Base-by-base conservation (phyloP, 768 basidiomycete genomes). In the Podaxis sp. region DNA sequence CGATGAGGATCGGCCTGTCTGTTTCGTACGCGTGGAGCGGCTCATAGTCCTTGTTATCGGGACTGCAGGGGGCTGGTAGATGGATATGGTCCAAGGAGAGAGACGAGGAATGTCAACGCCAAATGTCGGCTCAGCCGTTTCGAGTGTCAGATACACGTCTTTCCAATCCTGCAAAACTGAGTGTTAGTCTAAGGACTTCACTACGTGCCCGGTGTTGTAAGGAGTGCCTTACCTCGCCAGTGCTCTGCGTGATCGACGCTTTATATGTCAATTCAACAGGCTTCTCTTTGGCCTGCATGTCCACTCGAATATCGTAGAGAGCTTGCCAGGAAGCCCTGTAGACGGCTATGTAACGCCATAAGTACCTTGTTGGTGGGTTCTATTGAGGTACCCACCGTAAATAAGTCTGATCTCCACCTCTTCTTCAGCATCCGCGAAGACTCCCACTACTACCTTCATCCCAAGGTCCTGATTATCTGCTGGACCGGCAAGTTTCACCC, bases 101-200 rank as follows among this genome's bases (percentile, higher is more conserved):
- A 82, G 75, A 3, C 61, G 64, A 2, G 80, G 80, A 2, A 80
- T 68, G 1, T 62, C 68, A 20, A 78, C 56, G 4, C 79, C 79
- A 55, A 78, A 80, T 0, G 80, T 77, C 0, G 80, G 79, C 1
- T 75, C 70, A 1, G 77, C 74, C 0, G 81, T 83, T 66, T 82
- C 80, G 8, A 82, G 76, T 1, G 74, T 76, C 2, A 82, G 67
- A 1, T 76, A 71, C 2, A 80, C 75, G 60, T 82, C 75, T 0
- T 68, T 68, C 80, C 80, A 84, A 49, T 75, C 72, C 77, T 82
- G 12, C n/a, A 48, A 17, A n/a, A 58, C 10, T 10, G 12, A 4
- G 15, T 17, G 40, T 37, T 24, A 22, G 33, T 7, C 44, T 13
- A 51, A 22, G 6, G 30, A 33, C 30, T 33, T 33, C 4, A 41